These are phyloP conservation scores for Ceratobasidium sp. DNA, from an alignment of 1,284 basidiomycete species.

Conservation along the genomic window DNA sequence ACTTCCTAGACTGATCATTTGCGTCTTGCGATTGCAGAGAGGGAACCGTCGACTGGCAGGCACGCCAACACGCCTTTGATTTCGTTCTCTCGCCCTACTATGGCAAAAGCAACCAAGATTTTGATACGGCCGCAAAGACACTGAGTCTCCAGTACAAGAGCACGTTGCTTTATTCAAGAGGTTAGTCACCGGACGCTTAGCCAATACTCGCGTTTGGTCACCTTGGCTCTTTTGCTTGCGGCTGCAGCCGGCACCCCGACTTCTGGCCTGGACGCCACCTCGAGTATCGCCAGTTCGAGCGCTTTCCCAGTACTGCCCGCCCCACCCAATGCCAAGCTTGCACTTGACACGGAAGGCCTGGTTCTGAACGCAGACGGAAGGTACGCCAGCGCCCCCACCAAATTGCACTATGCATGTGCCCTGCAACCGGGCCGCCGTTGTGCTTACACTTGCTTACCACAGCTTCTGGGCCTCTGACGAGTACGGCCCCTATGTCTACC, in stretches of 20 bases:
- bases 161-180: conserved; percentile 68
- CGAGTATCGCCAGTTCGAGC: conserved; percentile 21
- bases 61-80: conserved; percentile 66
- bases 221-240: conserved; percentile 16
- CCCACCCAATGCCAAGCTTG: conserved; percentile 63
- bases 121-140: conserved; percentile 64
- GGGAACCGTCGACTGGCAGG: conserved; percentile 68
- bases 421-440: background rate
- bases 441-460: conserved; percentile 13
- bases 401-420: background rate
- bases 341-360: conserved; percentile 71
- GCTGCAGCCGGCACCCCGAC: conserved; percentile 19
- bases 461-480: conserved; percentile 74
- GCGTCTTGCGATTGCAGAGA: conserved; percentile 54
- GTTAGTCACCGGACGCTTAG: conserved; percentile 19
- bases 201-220: conserved; percentile 5
- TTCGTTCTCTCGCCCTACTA: conserved; percentile 71
- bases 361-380: conserved; percentile 68
- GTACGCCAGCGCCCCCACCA: conserved; percentile 54
- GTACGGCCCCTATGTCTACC: conserved; percentile 77
- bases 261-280: conserved; percentile 35
- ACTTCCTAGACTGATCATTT: conserved; percentile 10
- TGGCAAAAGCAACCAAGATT: conserved; percentile 60
- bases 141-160: conserved; percentile 64
- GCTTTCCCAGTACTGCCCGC: conserved; percentile 60